Conservation (phyloP, 257 asterid species). For the Penstemon eatonii region DNA sequence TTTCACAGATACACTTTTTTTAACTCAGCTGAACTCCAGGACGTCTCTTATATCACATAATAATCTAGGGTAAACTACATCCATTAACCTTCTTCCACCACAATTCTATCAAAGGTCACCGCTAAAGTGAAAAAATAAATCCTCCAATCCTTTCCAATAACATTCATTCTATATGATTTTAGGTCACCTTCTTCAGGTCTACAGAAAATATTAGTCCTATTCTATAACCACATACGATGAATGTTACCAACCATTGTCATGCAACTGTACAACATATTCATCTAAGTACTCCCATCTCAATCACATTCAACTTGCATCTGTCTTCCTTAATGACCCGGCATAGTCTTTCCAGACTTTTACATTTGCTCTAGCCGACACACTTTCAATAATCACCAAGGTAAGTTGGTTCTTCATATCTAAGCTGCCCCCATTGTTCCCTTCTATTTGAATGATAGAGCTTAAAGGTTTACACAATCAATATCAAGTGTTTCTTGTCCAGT, state of each 20-base stretch:
- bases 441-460: not conserved
- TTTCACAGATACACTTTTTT: no score
- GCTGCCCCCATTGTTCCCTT: not conserved
- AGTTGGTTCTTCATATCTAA: not conserved
- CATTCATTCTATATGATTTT: not conserved
- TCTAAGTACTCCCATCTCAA: not conserved
- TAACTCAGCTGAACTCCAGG: no score
- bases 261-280: not conserved
- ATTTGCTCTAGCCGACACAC: not conserved
- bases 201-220: not conserved
- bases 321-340: not conserved
- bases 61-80: no score
- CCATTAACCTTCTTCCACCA: no score
- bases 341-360: not conserved
- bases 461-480: not conserved
- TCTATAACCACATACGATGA: no score
- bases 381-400: not conserved
- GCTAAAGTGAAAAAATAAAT: no score
- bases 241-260: not conserved
- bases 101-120: no score
- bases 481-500: not conserved
- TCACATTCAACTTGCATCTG: not conserved
- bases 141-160: no score
- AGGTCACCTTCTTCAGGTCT: slow-evolving; percentile 8
- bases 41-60: no score